Base-by-base conservation (phyloP, 1,139 yeast species). In the Debaryomycetaceae sp. region DNA sequence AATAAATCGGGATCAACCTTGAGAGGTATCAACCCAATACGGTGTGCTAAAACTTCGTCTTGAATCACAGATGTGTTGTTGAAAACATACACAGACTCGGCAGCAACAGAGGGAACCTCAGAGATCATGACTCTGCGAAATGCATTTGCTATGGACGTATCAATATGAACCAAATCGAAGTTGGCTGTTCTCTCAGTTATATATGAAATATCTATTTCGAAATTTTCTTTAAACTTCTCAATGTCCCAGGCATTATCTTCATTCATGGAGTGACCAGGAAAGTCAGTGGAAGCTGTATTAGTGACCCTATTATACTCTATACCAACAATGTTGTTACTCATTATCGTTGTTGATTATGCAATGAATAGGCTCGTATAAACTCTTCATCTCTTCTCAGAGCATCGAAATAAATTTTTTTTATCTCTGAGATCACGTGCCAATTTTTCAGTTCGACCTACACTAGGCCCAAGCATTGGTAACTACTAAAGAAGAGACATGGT, bases 121-220 rank as follows among this genome's bases (percentile, higher is more conserved):
- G 97, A 80, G 46, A 92, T 82, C 97, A 92, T 91, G 52, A 92
- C 87, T 59, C 98, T 85, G 59, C 98, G 86, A 67, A 92, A 89
- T 0, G 98, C 98, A 70, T 92, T 92, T 38, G 98, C 92, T 42
- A 92, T 73, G 11, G 98, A 87, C 2, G 98, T 87, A 60, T 92
- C 98, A 37, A 91, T 70, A 51, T 88, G 84, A 43, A 87, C 69
- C 49, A 94, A 72, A 61, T 92, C 98, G 55, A 92, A 92, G 61
- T 87, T 89, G 46, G 92, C 89, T 35, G 77, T 78, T 59, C 87
- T 74, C 43, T 81, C 88, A 26, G 79, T 75, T 50, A 84, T 67
- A 53, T 77, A 75, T 17, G 78, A 67, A 49, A 92, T 82, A 42
- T 83, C 70, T 46, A 92, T 77, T 49, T 87, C 84, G 58, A 91